Percentiles rank a stretch among this genome's conserved stretches.
Conservation (phyloP, 73 alveolate species). For the Paramecium sexaurelia region DNA sequence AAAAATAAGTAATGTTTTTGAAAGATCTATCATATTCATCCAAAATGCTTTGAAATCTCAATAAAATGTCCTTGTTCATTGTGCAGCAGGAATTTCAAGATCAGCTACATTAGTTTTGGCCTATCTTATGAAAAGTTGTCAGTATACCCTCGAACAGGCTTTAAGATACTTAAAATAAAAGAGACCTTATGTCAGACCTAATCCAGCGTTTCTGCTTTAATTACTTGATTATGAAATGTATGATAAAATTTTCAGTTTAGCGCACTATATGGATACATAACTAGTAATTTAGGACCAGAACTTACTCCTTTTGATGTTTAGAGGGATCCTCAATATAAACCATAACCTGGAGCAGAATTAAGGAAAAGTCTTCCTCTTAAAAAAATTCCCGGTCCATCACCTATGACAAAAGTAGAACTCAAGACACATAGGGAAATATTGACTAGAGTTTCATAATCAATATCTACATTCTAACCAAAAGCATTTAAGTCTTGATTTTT, state of each 20-base stretch:
- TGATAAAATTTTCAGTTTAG: neutral
- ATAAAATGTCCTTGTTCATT: slow-evolving; percentile 75
- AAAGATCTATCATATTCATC: neutral
- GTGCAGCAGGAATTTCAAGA: slow-evolving; percentile 78
- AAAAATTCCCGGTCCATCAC: neutral
- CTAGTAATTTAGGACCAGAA: slow-evolving; percentile 2
- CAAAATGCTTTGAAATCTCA: neutral
- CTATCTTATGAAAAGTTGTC: slow-evolving; percentile 30
- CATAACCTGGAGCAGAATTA: neutral
- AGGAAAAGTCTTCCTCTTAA: neutral
- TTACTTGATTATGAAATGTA: slow-evolving; percentile 33
- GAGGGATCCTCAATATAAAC: slow-evolving; percentile 10
- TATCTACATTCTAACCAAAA: slow-evolving; percentile 11
- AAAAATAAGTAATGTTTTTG: neutral
- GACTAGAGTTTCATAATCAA: neutral
- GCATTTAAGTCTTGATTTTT: neutral
- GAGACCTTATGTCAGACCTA: slow-evolving; percentile 30
- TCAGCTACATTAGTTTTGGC: slow-evolving; percentile 74
- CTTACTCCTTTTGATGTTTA: slow-evolving; percentile 20
- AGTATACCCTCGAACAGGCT: neutral
- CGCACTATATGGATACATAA: neutral
- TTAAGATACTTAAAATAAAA: neutral
- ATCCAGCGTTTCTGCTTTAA: neutral
- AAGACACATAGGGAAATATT: neutral
- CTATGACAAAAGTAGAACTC: neutral